Evolutionary conservation across 257 asterid genomes (phyloP).

Genomic region (Capsicum pubescens): DNA sequence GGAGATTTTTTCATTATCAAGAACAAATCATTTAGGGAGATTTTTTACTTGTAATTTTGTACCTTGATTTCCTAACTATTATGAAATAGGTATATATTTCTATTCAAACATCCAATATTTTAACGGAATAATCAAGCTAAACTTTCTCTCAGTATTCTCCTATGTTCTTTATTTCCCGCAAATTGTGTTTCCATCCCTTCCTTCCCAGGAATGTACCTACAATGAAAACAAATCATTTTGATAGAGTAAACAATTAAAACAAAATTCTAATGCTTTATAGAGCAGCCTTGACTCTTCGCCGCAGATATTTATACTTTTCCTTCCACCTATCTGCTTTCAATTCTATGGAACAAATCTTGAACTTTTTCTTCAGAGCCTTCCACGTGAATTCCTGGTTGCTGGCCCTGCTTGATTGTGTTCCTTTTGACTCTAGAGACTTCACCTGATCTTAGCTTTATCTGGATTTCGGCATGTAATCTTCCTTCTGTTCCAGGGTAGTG

Average conservation of each 20-base stretch:
- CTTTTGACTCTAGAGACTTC: not conserved
- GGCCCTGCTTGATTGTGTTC: not conserved
- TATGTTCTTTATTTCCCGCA: not conserved
- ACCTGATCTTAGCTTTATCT: not conserved
- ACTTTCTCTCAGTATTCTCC: not conserved
- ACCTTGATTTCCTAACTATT: conserved; percentile 7
- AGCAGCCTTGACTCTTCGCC: not conserved
- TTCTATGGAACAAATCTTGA: not conserved
- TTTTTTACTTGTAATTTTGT: not conserved
- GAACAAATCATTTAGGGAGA: not conserved
- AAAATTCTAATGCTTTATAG: not conserved
- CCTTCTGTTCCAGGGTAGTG: not conserved
- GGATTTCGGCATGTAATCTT: not conserved
- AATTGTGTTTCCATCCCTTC: not conserved
- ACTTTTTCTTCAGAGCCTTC: not conserved
- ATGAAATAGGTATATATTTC: not conserved
- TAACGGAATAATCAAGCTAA: not conserved
- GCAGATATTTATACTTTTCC: not conserved
- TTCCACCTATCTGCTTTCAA: conserved; percentile 8
- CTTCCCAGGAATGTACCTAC: not conserved
- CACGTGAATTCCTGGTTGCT: not conserved
- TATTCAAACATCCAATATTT: not conserved
- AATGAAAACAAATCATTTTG: not conserved
- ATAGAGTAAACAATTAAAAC: not conserved
- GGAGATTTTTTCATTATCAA: not conserved